Base-by-base conservation (phyloP, 208 protist genomes). In the Leishmania mexicana region DNA sequence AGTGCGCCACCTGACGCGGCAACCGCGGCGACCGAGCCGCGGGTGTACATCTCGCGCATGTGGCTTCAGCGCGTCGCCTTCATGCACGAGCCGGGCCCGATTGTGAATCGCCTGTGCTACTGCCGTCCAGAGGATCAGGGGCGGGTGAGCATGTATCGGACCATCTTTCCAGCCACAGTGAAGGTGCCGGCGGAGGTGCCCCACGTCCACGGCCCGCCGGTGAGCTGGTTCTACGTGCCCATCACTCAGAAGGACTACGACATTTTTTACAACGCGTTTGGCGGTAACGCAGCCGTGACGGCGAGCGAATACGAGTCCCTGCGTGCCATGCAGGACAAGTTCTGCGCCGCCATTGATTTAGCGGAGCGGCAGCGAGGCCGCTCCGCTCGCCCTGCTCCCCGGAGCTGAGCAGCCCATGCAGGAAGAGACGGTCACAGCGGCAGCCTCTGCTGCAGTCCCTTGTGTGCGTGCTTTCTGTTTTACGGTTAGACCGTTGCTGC, bases 31-130 rank as follows among this genome's bases (percentile, higher is more conserved):
- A 0, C 67, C 51, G 8, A 40, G 7, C 24, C 54, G 21, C 11
- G 10, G 31, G 94, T 97, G 28, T 96, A 94, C 81, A 92, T 98
- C 49, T 93, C 92, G 28, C 91, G 92, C n/a, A 79, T 85, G 49
- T 98, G 95, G 93, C 85, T 98, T 38, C 92, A 96, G 73, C 92
- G 92, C 24, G 86, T 92, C 54, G 93, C 93, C 58, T 93, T 95
- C 79, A 82, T 96, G 64, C 75, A 83, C 40, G 95, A 98, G 58
- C 95, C 95, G 4, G 95, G 95, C 0, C 93, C 95, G 3, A 95
- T 98, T 51, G 53, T 95, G 45, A 98, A 98, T 73, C 76, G 81
- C 0, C 83, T 94, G 35, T 96, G 89, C 81, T 98, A 98, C 89
- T 93, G 89, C 82, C 82, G 62, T 2, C 85, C 80, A 42, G 83